Percentiles rank a stretch among this genome's conserved stretches.
Conservation (phyloP, 768 basidiomycete genomes). For the Agaricus sinodeliciosus region DNA sequence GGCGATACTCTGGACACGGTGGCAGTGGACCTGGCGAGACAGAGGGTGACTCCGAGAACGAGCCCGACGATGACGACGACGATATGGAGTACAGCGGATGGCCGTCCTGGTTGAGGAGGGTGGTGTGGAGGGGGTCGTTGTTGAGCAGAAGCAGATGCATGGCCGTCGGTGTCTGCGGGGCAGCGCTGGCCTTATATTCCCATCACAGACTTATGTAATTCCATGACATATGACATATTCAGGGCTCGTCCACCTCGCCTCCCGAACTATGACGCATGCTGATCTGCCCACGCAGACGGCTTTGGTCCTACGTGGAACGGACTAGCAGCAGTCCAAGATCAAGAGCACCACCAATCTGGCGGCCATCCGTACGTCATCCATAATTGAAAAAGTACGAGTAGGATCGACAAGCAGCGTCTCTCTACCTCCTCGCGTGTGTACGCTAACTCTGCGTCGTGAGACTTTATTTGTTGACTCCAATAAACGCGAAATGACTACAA, state of each 20-base stretch:
- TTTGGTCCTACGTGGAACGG: too few relatives aligned
- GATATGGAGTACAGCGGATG: slow-evolving; percentile 25
- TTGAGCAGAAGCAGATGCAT: slow-evolving; percentile 30
- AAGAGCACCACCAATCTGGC: too few relatives aligned
- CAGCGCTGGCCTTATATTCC: background rate
- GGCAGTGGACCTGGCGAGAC: background rate
- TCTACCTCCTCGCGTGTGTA: too few relatives aligned
- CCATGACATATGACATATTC: background rate
- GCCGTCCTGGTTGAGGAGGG: slow-evolving; percentile 27
- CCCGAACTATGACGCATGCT: too few relatives aligned
- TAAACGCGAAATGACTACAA: too few relatives aligned
- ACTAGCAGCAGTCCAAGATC: too few relatives aligned
- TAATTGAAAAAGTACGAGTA: too few relatives aligned
- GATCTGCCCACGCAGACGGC: too few relatives aligned
- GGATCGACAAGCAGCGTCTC: too few relatives aligned
- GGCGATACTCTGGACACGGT: background rate
- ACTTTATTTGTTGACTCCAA: too few relatives aligned
- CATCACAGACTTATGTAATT: background rate
- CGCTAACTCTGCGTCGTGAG: too few relatives aligned
- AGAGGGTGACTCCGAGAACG: background rate
- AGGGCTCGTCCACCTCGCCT: background rate
- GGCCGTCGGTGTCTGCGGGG: background rate
- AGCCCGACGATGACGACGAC: slow-evolving; percentile 13
- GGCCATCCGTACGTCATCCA: too few relatives aligned
- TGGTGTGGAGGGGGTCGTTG: slow-evolving; percentile 32